A percentile compares a stretch with the other conserved stretches of the same genome.
These are phyloP conservation scores for Mortierella sp. DNA, from an alignment of 371 early-diverging fungal species.

Conservation along the genomic window DNA sequence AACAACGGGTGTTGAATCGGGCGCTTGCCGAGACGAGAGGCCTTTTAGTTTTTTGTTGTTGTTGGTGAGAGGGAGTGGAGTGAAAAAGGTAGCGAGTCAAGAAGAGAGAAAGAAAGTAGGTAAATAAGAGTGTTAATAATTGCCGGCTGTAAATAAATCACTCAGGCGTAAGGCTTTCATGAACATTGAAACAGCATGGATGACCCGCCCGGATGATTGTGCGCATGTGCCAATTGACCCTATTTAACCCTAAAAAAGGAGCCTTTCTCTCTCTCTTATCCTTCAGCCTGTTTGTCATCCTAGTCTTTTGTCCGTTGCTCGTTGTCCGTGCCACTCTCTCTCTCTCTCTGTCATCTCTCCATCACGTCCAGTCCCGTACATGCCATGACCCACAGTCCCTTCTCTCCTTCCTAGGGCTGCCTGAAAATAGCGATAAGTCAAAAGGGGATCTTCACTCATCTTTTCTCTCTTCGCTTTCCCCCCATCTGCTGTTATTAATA, in stretches of 20 bases:
- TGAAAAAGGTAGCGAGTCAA: background rate
- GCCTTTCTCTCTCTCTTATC: background rate
- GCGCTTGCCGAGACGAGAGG: constrained; percentile 9
- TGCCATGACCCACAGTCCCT: background rate
- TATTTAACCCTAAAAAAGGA: background rate
- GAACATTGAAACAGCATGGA: background rate
- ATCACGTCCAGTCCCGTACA: background rate
- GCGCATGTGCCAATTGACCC: background rate
- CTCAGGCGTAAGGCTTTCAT: background rate
- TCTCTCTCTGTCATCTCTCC: background rate
- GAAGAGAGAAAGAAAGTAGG: background rate
- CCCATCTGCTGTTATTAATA: background rate
- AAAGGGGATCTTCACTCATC: background rate
- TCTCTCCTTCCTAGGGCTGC: background rate
- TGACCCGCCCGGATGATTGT: constrained; percentile 5
- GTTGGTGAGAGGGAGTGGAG: background rate
- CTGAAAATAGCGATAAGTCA: background rate
- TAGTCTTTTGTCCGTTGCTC: background rate
- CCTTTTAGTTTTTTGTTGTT: constrained; percentile 17
- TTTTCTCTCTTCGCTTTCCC: background rate
- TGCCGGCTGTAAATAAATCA: background rate
- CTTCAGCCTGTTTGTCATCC: background rate
- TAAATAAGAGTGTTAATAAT: background rate
- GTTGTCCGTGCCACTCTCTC: background rate
- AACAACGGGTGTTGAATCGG: constrained; percentile 15